A percentile compares a stretch with the other conserved stretches of the same genome.
Conservation (phyloP, 371 early-diverging fungal species). For the Zancudomyces culisetae region DNA sequence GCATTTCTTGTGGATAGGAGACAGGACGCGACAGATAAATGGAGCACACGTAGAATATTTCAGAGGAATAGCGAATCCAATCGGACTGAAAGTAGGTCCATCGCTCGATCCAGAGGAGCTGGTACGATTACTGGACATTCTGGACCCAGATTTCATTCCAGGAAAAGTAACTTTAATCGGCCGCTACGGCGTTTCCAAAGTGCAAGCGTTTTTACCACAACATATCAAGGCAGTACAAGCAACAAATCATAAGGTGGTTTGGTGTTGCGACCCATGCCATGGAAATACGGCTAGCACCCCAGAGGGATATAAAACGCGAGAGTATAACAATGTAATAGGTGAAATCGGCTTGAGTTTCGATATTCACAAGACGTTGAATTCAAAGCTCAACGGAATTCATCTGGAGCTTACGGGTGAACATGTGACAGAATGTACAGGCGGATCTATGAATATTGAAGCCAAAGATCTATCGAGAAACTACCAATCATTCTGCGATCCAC, state of each 20-base stretch:
- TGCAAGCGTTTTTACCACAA: constrained; percentile 57
- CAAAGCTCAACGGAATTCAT: constrained; percentile 83
- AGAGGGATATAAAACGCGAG: constrained; percentile 74
- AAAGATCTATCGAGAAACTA: constrained; percentile 69
- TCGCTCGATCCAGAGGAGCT: constrained; percentile 71
- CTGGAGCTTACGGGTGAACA: constrained; percentile 88
- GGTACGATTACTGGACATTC: constrained; percentile 51
- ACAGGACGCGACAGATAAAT: constrained; percentile 86
- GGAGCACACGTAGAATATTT: constrained; percentile 94
- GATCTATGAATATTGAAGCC: constrained; percentile 75
- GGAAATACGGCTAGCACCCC: constrained; percentile 79
- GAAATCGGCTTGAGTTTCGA: constrained; percentile 65
- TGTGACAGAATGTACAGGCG: constrained; percentile 88
- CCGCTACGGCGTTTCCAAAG: constrained; percentile 74
- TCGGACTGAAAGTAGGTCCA: constrained; percentile 92
- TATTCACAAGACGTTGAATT: constrained; percentile 53
- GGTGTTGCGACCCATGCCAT: constrained; percentile 96
- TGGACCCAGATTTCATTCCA: constrained; percentile 67
- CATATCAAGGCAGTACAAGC: constrained; percentile 76
- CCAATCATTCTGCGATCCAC: constrained; percentile 85
- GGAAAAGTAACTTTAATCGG: constrained; percentile 91
- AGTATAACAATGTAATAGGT: constrained; percentile 58
- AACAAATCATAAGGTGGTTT: constrained; percentile 73
- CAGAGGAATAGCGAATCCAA: constrained; percentile 82
- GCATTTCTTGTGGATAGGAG: constrained; percentile 95